Evolutionary conservation across 2,329 filamentous ascomycete species (phyloP), one percentile per base, ranked within the genome.

Genomic region (Ophiostoma triangulosporum): DNA sequence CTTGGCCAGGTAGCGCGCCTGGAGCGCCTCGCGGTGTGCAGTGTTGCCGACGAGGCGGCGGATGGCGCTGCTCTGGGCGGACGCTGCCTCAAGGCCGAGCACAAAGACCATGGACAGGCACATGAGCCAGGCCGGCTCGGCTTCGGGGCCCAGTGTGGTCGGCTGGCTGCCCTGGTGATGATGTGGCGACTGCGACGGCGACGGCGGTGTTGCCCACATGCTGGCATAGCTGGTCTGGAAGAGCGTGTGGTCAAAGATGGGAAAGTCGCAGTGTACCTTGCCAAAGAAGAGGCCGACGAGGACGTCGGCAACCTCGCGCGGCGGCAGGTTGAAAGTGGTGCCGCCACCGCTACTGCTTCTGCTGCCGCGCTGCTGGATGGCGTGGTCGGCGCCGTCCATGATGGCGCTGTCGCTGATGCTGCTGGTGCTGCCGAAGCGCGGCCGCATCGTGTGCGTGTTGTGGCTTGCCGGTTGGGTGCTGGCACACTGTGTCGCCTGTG

Each of bases 31-130:
- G 22, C 48, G 48, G 4, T 51, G 56, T 15, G 36, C 48, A 7
- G 51, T 40, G 31, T 35, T 53, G 22, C 50, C 53, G n/a, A 53
- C 46, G 6, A 55, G 53, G 4, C 53, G 33, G 27, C 48, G 52
- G 6, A 51, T 26, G 14, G 32, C 46, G 24, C 29, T 50, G 9
- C 35, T 38, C 33, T 54, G 48, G 6, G 51, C 48, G n/a, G 55
- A 38, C 4, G 52, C 50, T 2, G 52, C 54, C 31, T 58, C 58
- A 12, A 58, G 55, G 6, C 57, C 58, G 4, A 60, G 55, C 36
- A 59, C 58, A 31, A 60, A 57, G 3, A 60, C 58, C 58, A 60
- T 60, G 45, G 52, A 56, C 33, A 60, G 36, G 12, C 57, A 57
- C 58, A 60, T 58, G 8, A 59, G 50, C 57, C 57, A 58, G 1